Evolutionary conservation across 139 green algal species (phyloP).

Genomic region (Zygnema circumcarinatum): DNA sequence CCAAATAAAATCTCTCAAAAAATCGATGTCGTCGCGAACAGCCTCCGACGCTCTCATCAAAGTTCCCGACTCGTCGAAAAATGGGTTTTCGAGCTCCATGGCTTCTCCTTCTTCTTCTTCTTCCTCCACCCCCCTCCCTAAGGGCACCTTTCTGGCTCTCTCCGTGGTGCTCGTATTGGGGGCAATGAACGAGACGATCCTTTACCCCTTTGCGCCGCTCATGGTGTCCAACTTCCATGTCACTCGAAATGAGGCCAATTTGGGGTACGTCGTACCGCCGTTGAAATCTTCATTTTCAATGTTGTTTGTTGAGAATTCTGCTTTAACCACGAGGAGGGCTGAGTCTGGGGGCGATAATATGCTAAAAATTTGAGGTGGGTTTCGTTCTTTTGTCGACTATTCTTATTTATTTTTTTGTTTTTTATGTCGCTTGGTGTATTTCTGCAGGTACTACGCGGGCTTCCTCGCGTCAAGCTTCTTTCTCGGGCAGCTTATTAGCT

Average conservation of each 20-base stretch:
- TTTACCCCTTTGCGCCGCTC: slow-evolving; percentile 10
- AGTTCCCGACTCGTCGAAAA: neutral
- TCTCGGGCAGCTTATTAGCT: slow-evolving; percentile 19
- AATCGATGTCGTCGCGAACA: neutral
- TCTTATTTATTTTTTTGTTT: neutral
- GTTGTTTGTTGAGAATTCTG: too few relatives aligned
- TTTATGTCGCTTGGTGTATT: neutral
- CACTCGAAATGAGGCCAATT: slow-evolving; percentile 3
- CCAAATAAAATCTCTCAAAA: neutral
- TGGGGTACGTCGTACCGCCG: neutral
- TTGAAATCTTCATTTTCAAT: neutral
- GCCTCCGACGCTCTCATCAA: neutral
- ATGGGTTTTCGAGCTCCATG: neutral
- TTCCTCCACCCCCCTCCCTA: neutral
- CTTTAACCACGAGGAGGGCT: too few relatives aligned
- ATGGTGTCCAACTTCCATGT: slow-evolving; percentile 28
- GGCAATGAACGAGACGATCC: slow-evolving; percentile 5
- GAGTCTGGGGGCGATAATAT: too few relatives aligned
- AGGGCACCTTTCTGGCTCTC: neutral
- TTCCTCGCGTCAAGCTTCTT: slow-evolving; percentile 20
- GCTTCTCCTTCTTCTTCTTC: too few relatives aligned
- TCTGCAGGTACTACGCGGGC: slow-evolving; percentile 45
- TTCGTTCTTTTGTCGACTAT: neutral
- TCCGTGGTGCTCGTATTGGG: neutral
- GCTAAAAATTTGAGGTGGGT: neutral